These are phyloP conservation scores for Creolimax fragrantissima DNA, from an alignment of 78 protist genomes.

Conservation along the genomic window DNA sequence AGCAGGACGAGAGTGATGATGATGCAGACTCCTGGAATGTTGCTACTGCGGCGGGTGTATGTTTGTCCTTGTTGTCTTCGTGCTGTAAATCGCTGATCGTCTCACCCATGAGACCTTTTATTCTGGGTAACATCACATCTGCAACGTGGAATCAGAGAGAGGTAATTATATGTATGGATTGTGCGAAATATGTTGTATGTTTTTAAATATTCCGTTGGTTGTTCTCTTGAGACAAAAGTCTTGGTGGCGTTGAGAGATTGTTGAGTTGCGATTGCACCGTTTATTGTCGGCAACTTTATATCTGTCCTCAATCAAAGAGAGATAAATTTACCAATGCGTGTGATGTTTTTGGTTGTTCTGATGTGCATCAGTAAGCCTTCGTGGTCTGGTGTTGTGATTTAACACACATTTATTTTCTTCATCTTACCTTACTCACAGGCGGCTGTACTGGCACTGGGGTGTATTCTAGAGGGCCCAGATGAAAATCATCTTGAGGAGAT, in stretches of 20 bases:
- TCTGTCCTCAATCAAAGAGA: too few relatives aligned
- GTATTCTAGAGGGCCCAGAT: constrained; percentile 60
- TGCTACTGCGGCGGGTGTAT: constrained; percentile 68
- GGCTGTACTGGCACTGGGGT: constrained; percentile 64
- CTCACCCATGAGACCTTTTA: constrained; percentile 54
- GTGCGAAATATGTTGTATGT: too few relatives aligned
- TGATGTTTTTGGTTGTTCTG: background rate
- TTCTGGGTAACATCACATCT: constrained; percentile 39
- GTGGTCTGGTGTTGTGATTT: background rate
- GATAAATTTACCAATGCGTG: background rate
- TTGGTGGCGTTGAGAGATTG: too few relatives aligned
- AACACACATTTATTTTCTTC: constrained; percentile 4
- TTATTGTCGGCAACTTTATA: too few relatives aligned
- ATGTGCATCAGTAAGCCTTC: background rate
- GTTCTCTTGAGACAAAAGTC: too few relatives aligned
- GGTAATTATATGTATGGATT: background rate
- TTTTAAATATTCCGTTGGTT: too few relatives aligned
- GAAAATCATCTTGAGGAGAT: background rate
- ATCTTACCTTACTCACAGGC: constrained; percentile 25
- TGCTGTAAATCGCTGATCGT: constrained; percentile 47
- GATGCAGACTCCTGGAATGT: constrained; percentile 59
- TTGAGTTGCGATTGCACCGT: too few relatives aligned
- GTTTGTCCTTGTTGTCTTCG: constrained; percentile 52
- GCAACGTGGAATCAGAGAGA: constrained; percentile 57
- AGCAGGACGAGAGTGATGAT: constrained; percentile 44